Evolutionary conservation across 2,329 filamentous ascomycete species (phyloP), one percentile per base, ranked within the genome.

Genomic region (Cordyceps pruinosa): DNA sequence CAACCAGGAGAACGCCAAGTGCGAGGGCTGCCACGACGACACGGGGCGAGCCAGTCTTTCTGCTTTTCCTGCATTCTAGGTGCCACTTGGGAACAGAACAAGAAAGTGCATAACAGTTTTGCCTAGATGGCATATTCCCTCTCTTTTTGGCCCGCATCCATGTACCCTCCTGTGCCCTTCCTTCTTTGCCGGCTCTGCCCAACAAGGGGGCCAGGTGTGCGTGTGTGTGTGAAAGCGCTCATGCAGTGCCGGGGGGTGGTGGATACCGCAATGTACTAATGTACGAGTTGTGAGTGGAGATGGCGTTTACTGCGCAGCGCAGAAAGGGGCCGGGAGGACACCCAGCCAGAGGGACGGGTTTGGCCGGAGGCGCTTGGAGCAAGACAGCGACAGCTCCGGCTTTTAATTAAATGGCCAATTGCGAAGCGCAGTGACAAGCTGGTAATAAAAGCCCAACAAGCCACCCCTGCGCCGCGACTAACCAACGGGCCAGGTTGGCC

Each of bases 341-440:
- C 50, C 32, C 58, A 61, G 60, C 65, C 61, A 62, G 66, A n/a
- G n/a, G n/a, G n/a, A n/a, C n/a, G n/a, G n/a, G 66, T 62, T 72
- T 71, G 71, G 69, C 76, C 75, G 73, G 64, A 70, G 74, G 75
- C 79, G 47, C 47, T 78, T 74, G 70, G 74, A 74, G 71, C 76
- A 76, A 75, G 70, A 73, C 75, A 75, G 77, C 73, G 76, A 67
- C 65, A 63, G 66, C 71, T 51, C 57, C 50, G 71, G 73, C 70
- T 73, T 74, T 73, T 74, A 72, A 81, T 80, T 74, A 76, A 74
- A 68, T 71, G 72, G 64, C 78, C 78, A 82, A 81, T 81, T 70
- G 72, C 66, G 65, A 67, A 59, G 51, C 10, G 42, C 59, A 57
- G 62, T 63, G 65, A 57, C 61, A 64, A 59, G 63, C 70, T 69